phyloP scores from a whole-genome alignment of 495 filamentous ascomycete species.

The Penicillium manginii region DNA sequence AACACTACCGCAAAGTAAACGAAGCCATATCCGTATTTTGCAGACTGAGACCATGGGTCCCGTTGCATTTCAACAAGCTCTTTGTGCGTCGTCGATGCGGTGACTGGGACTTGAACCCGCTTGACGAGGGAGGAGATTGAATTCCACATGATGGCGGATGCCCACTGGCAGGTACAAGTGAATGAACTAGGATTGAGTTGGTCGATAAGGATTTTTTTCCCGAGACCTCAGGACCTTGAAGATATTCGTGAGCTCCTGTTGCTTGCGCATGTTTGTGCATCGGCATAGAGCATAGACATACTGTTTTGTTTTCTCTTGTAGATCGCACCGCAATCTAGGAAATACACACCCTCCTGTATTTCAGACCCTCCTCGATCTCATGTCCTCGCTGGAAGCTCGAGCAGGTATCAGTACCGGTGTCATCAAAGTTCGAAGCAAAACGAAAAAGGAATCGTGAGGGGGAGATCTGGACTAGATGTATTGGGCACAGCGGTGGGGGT shows the following conservation, averaged over 20 bases:
- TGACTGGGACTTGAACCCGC: slow-evolving; percentile 74
- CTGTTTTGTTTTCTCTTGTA: slow-evolving; percentile 3
- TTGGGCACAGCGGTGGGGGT: slow-evolving; percentile 19
- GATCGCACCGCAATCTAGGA: slow-evolving; percentile 1
- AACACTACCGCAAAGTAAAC: slow-evolving; percentile 82
- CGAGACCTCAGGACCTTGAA: too few species aligned
- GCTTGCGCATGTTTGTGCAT: not conserved
- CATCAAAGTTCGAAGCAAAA: slow-evolving; percentile 5
- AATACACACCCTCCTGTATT: slow-evolving; percentile 1
- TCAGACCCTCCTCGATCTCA: slow-evolving; percentile 20
- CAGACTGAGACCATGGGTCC: slow-evolving; percentile 80
- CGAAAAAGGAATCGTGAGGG: slow-evolving; percentile 9
- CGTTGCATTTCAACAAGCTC: slow-evolving; percentile 72
- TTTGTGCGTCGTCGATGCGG: slow-evolving; percentile 67
- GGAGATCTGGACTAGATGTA: slow-evolving; percentile 25
- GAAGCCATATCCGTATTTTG: slow-evolving; percentile 86
- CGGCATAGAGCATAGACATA: not conserved
- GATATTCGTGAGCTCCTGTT: not conserved
- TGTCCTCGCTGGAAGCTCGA: slow-evolving; percentile 8
- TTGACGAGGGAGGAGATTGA: slow-evolving; percentile 57
- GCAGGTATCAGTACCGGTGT: slow-evolving; percentile 3
- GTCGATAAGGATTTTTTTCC: not conserved
- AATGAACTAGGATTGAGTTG: not conserved
- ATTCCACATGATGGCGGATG: slow-evolving; percentile 19
- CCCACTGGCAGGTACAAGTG: too few species aligned